Base-by-base conservation (phyloP, 352 stramenopile genomes). In the Pythium utonaiense region DNA sequence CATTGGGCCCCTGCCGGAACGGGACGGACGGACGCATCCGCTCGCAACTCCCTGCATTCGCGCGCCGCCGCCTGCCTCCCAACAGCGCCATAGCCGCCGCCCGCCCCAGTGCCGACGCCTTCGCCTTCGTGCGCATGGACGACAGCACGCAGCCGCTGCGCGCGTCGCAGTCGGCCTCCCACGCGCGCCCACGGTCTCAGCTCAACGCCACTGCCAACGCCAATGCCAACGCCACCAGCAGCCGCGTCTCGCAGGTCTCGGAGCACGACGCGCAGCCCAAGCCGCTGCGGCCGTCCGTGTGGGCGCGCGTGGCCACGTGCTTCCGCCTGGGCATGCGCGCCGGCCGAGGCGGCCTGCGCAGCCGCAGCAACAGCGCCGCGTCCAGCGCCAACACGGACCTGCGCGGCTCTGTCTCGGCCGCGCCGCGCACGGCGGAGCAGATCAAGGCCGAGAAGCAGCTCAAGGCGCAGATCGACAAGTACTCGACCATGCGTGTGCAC, bases 401-500 rank as follows among this genome's bases (percentile, higher is more conserved):
- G 55, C 55, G 42, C 45, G n/a, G 41, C 21, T 64, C 57, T 10
- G n/a, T 34, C 13, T 47, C 45, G 31, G n/a, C 34, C 17, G 36
- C 33, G 13, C 22, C 34, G 3, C 34, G 40, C n/a, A 76, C 68
- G 0, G 62, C 71, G 38, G 77, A 82, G 36, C 73, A 83, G 56
- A 31, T 83, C 3, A 53, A 66, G 13, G 71, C 75, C 31, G 45
- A 64, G 45, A 64, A 64, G 27, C 52, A 64, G 19, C 49, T 64
- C 48, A 64, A 64, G 57, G 38, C 57, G 40, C 52, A 58, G 38
- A 60, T 67, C 53, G 60, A 57, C 36, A 58, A 53, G 57, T 91
- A 88, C 69, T 89, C 80, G 52, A 91, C 66, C n/a, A 89, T 90
- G 80, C 77, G 83, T 33, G 78, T 93, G 50, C 78, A 93, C 70